Conservation (phyloP, 2,329 filamentous ascomycete genomes). For the Didymosphaeria variabile region DNA sequence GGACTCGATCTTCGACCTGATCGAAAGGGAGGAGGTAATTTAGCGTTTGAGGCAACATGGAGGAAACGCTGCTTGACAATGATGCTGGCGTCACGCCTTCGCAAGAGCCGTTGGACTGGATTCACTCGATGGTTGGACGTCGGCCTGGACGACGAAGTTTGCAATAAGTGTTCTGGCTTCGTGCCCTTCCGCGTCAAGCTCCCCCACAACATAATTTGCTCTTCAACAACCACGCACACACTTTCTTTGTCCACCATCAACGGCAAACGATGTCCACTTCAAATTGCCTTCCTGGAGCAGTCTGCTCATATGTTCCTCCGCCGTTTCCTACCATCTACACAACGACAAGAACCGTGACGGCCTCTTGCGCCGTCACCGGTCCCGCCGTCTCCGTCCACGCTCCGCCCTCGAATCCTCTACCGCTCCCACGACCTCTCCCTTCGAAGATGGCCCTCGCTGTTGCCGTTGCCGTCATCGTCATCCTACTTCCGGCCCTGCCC, state of each 20-base stretch:
- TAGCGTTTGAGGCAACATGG: neutral
- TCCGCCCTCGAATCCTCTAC: neutral
- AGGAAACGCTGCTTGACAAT: neutral
- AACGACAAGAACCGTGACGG: neutral
- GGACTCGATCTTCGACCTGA: neutral
- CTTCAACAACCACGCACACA: neutral
- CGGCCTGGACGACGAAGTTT: neutral
- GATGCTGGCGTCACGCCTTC: neutral
- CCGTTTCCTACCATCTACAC: neutral
- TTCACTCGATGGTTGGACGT: neutral
- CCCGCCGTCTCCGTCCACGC: too few species aligned
- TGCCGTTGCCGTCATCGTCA: neutral
- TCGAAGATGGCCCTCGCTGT: neutral
- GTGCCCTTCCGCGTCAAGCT: neutral
- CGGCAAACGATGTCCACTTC: neutral
- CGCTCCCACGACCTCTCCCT: neutral
- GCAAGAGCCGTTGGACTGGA: neutral
- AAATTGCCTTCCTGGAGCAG: neutral
- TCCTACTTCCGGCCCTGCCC: neutral
- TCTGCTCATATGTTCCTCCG: neutral
- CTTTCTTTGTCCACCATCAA: neutral
- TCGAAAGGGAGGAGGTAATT: neutral
- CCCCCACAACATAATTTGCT: neutral
- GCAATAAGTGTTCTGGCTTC: neutral
- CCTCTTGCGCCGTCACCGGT: neutral